phyloP scores from a whole-genome alignment of 2,329 filamentous ascomycete species.

The Aciculosporium take region DNA sequence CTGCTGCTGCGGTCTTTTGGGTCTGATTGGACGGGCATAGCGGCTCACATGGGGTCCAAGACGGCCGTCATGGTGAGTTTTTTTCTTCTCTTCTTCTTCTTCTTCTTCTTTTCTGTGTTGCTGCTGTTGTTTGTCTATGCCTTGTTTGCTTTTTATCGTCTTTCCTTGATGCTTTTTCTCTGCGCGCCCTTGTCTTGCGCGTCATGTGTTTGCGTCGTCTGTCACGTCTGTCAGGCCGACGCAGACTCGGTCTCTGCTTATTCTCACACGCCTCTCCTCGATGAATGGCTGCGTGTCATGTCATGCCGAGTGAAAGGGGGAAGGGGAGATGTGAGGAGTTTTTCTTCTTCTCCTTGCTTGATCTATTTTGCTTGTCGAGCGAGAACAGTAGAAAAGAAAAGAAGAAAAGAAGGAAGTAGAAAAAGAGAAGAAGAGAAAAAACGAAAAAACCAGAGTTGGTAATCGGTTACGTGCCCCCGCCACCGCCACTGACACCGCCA shows the following conservation, averaged over 20 bases:
- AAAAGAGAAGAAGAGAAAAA: background rate
- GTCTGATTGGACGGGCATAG: conserved; percentile 64
- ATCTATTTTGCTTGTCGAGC: too few relatives aligned
- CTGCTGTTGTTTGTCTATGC: too few relatives aligned
- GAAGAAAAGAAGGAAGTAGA: background rate
- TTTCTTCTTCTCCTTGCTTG: too few relatives aligned
- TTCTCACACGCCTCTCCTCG: background rate
- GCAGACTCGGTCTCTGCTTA: too few relatives aligned
- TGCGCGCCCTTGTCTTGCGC: background rate
- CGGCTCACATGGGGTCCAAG: conserved; percentile 68
- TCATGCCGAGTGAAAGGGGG: too few relatives aligned
- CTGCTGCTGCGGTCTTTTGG: conserved; percentile 60
- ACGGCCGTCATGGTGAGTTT: conserved; percentile 66
- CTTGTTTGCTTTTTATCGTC: background rate
- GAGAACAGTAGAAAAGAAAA: too few relatives aligned
- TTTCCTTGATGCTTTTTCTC: background rate
- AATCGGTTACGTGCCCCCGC: background rate
- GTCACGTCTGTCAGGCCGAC: background rate
- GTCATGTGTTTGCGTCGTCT: background rate
- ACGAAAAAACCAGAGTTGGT: background rate
- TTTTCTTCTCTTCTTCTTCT: background rate
- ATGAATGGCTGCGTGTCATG: background rate
- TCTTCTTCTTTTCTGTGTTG: background rate
- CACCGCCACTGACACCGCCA: too few relatives aligned
- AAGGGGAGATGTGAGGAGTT: too few relatives aligned